Evolutionary conservation across 768 basidiomycete species (phyloP).

Genomic region (Amanita brunnescens): DNA sequence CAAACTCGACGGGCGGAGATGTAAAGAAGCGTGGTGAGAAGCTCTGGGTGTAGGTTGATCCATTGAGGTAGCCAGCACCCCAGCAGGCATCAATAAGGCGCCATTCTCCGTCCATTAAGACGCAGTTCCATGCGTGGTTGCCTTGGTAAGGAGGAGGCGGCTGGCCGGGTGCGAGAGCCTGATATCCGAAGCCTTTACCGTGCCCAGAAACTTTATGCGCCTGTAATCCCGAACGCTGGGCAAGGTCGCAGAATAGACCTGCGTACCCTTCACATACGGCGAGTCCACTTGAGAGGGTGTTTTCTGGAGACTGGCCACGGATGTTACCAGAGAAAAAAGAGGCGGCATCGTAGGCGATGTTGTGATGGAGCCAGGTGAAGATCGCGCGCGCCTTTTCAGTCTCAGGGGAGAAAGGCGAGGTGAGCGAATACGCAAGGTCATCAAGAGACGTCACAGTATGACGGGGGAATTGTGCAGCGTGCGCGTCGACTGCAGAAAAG

Average conservation of each 20-base stretch:
- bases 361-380: constrained; percentile 39
- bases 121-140: constrained; percentile 44
- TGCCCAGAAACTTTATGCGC: constrained; percentile 34
- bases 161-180: constrained; percentile 20
- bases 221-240: constrained; percentile 30
- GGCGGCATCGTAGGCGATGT: constrained; percentile 35
- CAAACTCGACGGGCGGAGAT: constrained; percentile 33
- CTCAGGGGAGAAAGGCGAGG: constrained; percentile 31
- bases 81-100: constrained; percentile 39
- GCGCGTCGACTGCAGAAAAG: constrained; percentile 33
- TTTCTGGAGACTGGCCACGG: constrained; percentile 25
- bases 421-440: constrained; percentile 31
- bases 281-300: constrained; percentile 31
- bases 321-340: constrained; percentile 37
- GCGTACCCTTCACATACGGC: constrained; percentile 45
- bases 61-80: constrained; percentile 36
- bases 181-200: constrained; percentile 38
- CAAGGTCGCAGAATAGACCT: constrained; percentile 32
- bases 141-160: constrained; percentile 27
- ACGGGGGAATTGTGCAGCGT: constrained; percentile 35
- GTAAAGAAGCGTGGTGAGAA: constrained; percentile 36
- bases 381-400: constrained; percentile 38
- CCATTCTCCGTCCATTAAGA: constrained; percentile 36
- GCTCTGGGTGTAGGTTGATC: constrained; percentile 22
- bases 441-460: constrained; percentile 28